Percentiles rank a stretch among this genome's conserved stretches.
Conservation (phyloP, 192 early-diverging fungal genomes). For the Linnemannia elongata region DNA sequence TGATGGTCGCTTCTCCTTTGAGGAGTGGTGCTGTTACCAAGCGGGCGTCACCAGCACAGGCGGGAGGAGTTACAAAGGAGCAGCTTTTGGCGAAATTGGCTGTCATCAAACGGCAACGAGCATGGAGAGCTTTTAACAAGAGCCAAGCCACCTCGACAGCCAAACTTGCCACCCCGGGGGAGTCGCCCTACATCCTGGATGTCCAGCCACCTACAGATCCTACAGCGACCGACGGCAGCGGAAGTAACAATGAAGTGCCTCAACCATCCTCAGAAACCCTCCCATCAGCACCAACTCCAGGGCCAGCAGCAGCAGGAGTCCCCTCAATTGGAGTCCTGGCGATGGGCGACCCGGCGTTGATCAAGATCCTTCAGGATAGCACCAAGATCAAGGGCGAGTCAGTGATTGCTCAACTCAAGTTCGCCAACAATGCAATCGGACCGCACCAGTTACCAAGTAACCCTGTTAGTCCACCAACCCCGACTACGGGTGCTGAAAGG, state of each 20-base stretch:
- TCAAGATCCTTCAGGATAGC: constrained; percentile 23
- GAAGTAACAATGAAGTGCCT: background rate
- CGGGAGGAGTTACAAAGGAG: constrained; percentile 9
- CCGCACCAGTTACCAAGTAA: background rate
- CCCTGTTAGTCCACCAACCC: background rate
- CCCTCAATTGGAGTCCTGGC: constrained; percentile 30
- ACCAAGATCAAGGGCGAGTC: background rate
- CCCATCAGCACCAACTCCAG: background rate
- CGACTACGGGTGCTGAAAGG: background rate
- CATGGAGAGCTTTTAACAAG: background rate
- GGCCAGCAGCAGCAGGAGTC: background rate
- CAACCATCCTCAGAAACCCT: background rate
- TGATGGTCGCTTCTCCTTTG: background rate
- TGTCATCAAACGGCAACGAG: background rate
- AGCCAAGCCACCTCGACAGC: background rate
- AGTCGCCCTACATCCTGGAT: background rate
- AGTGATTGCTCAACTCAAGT: constrained; percentile 42
- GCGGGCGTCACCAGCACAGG: background rate
- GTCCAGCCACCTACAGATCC: background rate
- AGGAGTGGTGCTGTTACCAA: background rate
- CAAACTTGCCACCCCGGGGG: background rate
- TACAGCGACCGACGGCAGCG: background rate
- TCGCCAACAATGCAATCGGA: constrained; percentile 17
- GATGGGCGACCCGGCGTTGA: constrained; percentile 17
- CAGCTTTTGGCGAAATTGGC: constrained; percentile 30